Base-by-base conservation (phyloP, 495 filamentous ascomycete species). In the Penicillium steckii region DNA sequence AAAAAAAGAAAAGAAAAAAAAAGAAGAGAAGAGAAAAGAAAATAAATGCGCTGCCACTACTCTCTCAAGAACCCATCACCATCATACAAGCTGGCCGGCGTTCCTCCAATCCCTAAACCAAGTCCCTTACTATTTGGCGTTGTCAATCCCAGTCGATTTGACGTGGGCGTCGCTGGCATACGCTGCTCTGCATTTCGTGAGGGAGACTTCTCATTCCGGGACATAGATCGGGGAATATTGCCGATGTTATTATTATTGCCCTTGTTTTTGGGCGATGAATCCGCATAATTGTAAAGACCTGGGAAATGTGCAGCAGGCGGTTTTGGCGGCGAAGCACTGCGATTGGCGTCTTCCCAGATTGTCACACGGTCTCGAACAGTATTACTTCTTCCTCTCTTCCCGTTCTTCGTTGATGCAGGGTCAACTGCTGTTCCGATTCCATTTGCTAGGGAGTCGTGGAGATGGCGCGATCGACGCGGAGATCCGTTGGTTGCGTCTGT, bases 11-110 rank as follows among this genome's bases (percentile, higher is more conserved):
- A n/a, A n/a, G n/a, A n/a, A n/a, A n/a, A 4, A 4, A 30, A 48
- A 46, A 57, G 21, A 43, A 23, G 24, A 30, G 44, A 32, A 33
- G 6, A 37, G n/a, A 38, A 42, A 10, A 55, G 47, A 37, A 29
- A 8, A 32, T 38, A 19, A 21, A 26, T 17, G 18, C 50, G 46
- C 43, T 9, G 23, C 17, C 21, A 47, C 52, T 58, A 74, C 55
- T 78, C 77, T 45, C 67, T 71, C 45, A 79, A 47, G 52, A 80
- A 79, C 8, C 77, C 77, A 45, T 77, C 71, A 9, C 69, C 65
- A 53, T 80, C 77, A 51, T 80, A 80, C 44, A 78, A 46, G 56
- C 77, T 78, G 13, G 57, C 74, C 22, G 75, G 74, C 2, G 73
- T 77, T 10, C 29, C 50, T 8, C 66, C 64, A 50, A 72, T 57